phyloP scores from a whole-genome alignment of 2,329 filamentous ascomycete species.

The Diplocarpon mali region DNA sequence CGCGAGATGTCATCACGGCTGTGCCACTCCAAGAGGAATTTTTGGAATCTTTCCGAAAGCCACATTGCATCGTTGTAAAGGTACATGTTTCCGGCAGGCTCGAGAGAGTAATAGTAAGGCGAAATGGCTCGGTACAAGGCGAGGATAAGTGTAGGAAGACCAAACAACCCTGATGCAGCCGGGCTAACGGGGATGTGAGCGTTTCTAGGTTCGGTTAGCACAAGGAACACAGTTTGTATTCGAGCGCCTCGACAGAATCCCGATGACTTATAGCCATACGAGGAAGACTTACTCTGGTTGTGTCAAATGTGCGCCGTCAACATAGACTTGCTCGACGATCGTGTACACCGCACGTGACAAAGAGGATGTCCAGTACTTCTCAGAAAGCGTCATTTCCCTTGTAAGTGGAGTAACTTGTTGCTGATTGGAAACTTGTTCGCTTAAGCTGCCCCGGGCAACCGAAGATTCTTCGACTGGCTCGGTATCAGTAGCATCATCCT shows the following conservation, averaged over 20 bases:
- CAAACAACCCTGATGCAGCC: conserved; percentile 59
- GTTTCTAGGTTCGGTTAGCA: conserved; percentile 27
- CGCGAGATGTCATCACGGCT: conserved; percentile 39
- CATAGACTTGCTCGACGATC: conserved; percentile 47
- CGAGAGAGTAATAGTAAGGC: conserved; percentile 58
- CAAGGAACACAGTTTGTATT: background rate
- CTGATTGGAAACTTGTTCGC: background rate
- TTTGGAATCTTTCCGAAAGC: conserved; percentile 44
- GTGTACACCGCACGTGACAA: conserved; percentile 70
- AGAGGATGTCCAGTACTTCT: conserved; percentile 80
- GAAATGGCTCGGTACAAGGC: conserved; percentile 74
- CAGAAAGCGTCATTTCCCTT: conserved; percentile 62
- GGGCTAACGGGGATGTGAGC: conserved; percentile 47
- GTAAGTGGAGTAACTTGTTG: conserved; percentile 5
- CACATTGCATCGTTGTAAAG: conserved; percentile 59
- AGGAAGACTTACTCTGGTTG: conserved; percentile 32
- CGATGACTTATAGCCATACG: background rate
- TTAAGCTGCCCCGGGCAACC: background rate
- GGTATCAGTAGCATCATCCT: conserved; percentile 43
- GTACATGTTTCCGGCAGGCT: conserved; percentile 53
- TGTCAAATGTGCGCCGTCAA: conserved; percentile 51
- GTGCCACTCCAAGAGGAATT: conserved; percentile 41
- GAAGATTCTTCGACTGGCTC: conserved; percentile 8
- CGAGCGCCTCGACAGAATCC: background rate
- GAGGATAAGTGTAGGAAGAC: conserved; percentile 58